Evolutionary conservation across 2,329 filamentous ascomycete species (phyloP), one percentile per base, ranked within the genome.

Genomic region (Paecilomyces niveus): DNA sequence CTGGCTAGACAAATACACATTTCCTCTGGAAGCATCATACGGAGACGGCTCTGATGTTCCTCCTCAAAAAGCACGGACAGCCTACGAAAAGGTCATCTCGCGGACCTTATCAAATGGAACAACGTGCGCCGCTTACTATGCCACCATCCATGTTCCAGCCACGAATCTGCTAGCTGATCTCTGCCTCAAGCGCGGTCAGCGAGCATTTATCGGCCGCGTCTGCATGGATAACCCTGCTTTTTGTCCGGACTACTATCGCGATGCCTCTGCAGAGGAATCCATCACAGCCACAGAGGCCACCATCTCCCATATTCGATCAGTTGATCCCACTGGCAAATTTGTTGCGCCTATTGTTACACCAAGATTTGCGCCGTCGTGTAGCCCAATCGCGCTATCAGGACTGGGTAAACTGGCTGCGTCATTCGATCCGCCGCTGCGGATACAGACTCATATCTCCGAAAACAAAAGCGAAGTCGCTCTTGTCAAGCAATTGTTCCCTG

Each of bases 1-100:
- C 75, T 99, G 94, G 94, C 81, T 99, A 4, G 84, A 92, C 67
- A 94, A 82, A 15, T 97, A 99, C 78, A 99, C 94, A 0, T 99
- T 97, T 70, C 94, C 94, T 0, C 83, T 96, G 62, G 94, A 99
- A 75, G 81, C 87, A 0, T 92, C 89, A 9, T 85, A 97, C 60
- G 76, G 81, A 6, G 65, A 67, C 45, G 52, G 64, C 49, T 60
- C 70, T 49, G 57, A 60, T 18, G 58, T 64, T 22, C 67, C 69
- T 15, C 69, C 69, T 1, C 63, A 59, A 22, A 65, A 60, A 24
- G 71, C 68, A 9, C 65, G 66, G 31, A 63, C 62, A 35, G 86
- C 95, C 61, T 99, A 97, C 76, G 82, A 83, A 24, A 87, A 88
- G 59, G 88, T 90, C 63, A 84, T 99, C 62, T 80, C 85, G 31